Base-by-base conservation (phyloP, 495 filamentous ascomycete species). In the Parachaetomium inaequale region DNA sequence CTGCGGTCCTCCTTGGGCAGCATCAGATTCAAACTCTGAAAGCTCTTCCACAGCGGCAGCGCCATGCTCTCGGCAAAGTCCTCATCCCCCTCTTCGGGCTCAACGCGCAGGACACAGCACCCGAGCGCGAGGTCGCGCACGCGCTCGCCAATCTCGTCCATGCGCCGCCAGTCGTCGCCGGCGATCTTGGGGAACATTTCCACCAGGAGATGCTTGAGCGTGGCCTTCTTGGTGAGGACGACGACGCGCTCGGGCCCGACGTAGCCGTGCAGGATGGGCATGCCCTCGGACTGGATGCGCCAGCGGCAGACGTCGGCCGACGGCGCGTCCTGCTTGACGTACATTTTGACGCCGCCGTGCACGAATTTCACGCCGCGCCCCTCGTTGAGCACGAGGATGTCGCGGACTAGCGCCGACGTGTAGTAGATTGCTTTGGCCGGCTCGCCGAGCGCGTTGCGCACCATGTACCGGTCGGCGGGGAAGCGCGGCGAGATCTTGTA, bases 311-410 rank as follows among this genome's bases (percentile, higher is more conserved):
- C 88, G 45, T 89, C 87, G 46, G 82, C 84, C 28, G 84, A 87
- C 66, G 96, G 93, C 0, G 89, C 89, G 67, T 98, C 93, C 70
- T 98, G 94, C 77, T 93, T 94, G 74, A 98, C 91, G 74, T 96
- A 98, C 87, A 97, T 96, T 78, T 96, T 96, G 29, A 98, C 91
- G 62, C 94, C 94, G 61, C 89, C 92, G 75, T 98, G 94, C 42
- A 98, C 88, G 71, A 98, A 97, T 75, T 92, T 96, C 74, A 98
- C 86, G 28, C 92, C 91, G 15, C 86, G 86, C 26, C 89, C 89
- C 72, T 96, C 91, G 71, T 98, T 98, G 56, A 83, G 74, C 8
- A 75, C 77, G 3, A 98, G 82, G 56, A 98, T 95, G 63, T 90
- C 87, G 15, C 89, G 86, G 1, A 90, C 88, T 12, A 97, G 81